Percentiles rank a stretch among this genome's conserved stretches.
Evolutionary conservation across 2,329 filamentous ascomycete genomes (phyloP).

Genomic region (Xylariaceae sp.): DNA sequence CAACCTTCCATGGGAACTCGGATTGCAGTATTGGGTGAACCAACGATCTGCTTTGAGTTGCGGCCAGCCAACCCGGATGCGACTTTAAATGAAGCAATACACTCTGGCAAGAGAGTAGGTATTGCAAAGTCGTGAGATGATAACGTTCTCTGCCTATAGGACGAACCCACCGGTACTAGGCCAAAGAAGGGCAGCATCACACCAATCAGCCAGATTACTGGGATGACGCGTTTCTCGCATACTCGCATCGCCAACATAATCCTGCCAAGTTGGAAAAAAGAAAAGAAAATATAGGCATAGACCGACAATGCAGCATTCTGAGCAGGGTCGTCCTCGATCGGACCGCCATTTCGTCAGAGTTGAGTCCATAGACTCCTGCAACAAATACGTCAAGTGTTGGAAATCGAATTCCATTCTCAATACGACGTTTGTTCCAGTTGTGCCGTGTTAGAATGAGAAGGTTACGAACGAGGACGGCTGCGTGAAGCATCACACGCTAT

Average conservation of each 20-base stretch:
- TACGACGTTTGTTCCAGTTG: background rate
- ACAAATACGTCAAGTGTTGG: background rate
- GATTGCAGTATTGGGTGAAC: slow-evolving; percentile 12
- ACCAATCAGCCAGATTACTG: slow-evolving; percentile 15
- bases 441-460: background rate
- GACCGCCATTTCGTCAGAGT: slow-evolving; percentile 2
- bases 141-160: slow-evolving; percentile 9
- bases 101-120: background rate
- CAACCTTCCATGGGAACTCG: slow-evolving; percentile 5
- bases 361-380: background rate
- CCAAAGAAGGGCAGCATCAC: slow-evolving; percentile 14
- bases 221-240: slow-evolving; percentile 9
- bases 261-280: slow-evolving; percentile 10
- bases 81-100: slow-evolving; percentile 7
- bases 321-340: slow-evolving; percentile 8
- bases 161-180: slow-evolving; percentile 3
- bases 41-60: background rate
- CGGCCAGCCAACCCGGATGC: slow-evolving; percentile 6
- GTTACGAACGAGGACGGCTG: background rate
- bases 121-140: slow-evolving; percentile 6
- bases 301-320: slow-evolving; percentile 2
- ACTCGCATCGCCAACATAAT: slow-evolving; percentile 9
- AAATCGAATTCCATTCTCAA: background rate
- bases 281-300: slow-evolving; percentile 7
- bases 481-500: background rate